Percentiles rank a stretch among this genome's conserved stretches.
Conservation (phyloP, 1,284 basidiomycete species). For the Porodaedalea pini region DNA sequence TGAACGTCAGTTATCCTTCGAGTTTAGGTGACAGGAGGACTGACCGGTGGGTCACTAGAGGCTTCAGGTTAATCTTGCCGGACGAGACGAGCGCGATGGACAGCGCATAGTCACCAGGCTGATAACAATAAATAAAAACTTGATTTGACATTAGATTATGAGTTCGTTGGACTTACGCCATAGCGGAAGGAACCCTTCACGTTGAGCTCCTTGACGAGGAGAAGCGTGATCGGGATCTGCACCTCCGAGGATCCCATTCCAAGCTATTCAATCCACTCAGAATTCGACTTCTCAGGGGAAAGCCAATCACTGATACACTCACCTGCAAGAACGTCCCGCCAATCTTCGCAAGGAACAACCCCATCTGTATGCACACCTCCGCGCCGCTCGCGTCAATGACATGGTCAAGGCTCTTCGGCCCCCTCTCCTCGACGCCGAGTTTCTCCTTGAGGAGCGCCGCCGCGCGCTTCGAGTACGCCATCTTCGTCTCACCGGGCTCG, state of each 20-base stretch:
- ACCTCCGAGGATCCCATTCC: constrained; percentile 70
- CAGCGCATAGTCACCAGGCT: constrained; percentile 83
- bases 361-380: constrained; percentile 84
- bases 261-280: constrained; percentile 44
- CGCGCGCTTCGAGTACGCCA: constrained; percentile 68
- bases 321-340: constrained; percentile 76
- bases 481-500: constrained; percentile 61
- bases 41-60: constrained; percentile 84
- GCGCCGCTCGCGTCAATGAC: constrained; percentile 87
- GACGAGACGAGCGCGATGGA: constrained; percentile 78
- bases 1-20: background rate
- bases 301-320: constrained; percentile 6
- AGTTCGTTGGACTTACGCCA: constrained; percentile 47
- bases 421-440: constrained; percentile 58
- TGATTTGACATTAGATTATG: constrained; percentile 5
- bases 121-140: constrained; percentile 14
- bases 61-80: constrained; percentile 83
- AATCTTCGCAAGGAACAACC: constrained; percentile 65
- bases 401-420: constrained; percentile 59
- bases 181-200: constrained; percentile 88
- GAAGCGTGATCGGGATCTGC: constrained; percentile 54
- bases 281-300: background rate
- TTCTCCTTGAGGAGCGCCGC: constrained; percentile 55
- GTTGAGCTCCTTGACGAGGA: constrained; percentile 74
- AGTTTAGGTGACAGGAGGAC: constrained; percentile 22